These are phyloP conservation scores for Pezicula radicicola DNA, from an alignment of 2,329 filamentous ascomycete species.

Conservation along the genomic window DNA sequence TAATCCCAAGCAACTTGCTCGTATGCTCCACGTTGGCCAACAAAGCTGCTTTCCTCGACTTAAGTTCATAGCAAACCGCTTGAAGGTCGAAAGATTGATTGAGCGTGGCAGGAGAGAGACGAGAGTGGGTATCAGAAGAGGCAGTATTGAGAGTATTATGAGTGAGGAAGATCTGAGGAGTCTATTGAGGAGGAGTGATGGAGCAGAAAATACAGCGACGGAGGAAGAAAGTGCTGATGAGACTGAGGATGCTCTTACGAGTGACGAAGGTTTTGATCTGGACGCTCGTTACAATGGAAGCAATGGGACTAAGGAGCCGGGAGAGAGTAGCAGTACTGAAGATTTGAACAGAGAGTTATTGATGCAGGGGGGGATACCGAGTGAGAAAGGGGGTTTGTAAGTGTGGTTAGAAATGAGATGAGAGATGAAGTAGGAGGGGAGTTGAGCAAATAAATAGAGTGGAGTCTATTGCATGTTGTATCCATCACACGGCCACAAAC, in stretches of 20 bases:
- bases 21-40: constrained; percentile 89
- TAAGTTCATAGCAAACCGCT: constrained; percentile 83
- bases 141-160: constrained; percentile 57
- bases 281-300: no score
- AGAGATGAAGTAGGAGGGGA: no score
- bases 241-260: constrained; percentile 7
- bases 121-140: constrained; percentile 42
- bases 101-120: constrained; percentile 56
- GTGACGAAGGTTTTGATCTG: no score
- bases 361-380: no score
- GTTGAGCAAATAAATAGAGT: no score
- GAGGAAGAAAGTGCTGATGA: constrained; percentile 24
- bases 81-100: constrained; percentile 76
- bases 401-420: no score
- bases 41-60: constrained; percentile 88
- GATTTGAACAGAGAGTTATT: no score
- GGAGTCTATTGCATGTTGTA: no score
- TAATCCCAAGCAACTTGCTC: constrained; percentile 66
- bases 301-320: no score
- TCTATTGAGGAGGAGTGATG: constrained; percentile 34
- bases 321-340: no score
- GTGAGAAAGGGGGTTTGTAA: no score
- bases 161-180: constrained; percentile 57
- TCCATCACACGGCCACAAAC: no score
- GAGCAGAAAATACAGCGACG: constrained; percentile 30